Evolutionary conservation across 345 rosid genomes (phyloP).

Genomic region (Salix dunnii): DNA sequence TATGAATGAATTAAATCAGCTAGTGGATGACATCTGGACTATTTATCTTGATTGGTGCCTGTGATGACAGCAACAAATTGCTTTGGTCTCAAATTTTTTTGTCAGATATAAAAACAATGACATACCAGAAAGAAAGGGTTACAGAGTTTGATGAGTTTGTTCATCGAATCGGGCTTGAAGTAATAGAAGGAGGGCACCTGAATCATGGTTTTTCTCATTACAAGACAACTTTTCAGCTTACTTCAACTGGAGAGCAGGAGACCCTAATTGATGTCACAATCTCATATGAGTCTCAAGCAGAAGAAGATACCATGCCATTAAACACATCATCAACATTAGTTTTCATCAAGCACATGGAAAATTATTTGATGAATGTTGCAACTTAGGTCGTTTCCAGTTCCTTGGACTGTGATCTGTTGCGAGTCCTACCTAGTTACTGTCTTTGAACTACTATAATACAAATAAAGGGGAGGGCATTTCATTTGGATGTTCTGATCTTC

Average conservation of each 20-base stretch:
- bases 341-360: conserved; percentile 24
- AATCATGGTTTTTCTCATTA: conserved; percentile 30
- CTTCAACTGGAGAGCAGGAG: conserved; percentile 19
- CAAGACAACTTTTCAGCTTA: conserved; percentile 30
- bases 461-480: background rate
- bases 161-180: conserved; percentile 25
- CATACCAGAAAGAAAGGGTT: conserved; percentile 39
- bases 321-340: conserved; percentile 12
- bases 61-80: background rate
- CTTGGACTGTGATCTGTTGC: background rate
- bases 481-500: background rate
- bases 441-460: too few species aligned
- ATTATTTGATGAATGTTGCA: conserved; percentile 12
- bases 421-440: background rate
- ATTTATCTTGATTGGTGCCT: background rate
- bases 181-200: conserved; percentile 40
- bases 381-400: background rate
- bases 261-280: conserved; percentile 24
- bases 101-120: conserved; percentile 22
- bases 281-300: conserved; percentile 21
- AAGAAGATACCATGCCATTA: conserved; percentile 14
- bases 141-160: conserved; percentile 28
- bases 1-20: background rate
- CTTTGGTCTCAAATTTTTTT: background rate
- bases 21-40: background rate